Evolutionary conservation across 371 early-diverging fungal genomes (phyloP).

Genomic region (Mortierella sp.): DNA sequence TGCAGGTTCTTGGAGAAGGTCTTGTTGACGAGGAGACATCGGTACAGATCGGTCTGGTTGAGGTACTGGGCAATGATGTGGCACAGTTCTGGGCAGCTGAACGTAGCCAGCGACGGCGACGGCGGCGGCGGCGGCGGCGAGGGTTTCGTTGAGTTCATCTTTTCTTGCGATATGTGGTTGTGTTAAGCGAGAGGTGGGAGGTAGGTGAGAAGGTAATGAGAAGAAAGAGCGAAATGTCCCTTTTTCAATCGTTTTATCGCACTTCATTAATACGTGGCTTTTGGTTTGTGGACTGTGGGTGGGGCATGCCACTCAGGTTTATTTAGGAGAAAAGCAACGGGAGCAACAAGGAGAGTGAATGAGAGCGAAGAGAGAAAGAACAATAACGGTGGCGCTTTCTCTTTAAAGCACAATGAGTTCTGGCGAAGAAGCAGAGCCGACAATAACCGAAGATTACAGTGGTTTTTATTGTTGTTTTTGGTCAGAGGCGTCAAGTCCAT

Average conservation of each 20-base stretch:
- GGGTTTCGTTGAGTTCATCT: neutral
- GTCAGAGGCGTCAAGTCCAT: neutral
- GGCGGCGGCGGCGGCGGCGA: neutral
- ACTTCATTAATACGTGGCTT: no score
- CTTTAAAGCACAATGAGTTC: neutral
- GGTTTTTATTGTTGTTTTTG: neutral
- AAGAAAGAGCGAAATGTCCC: no score
- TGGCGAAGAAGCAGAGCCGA: neutral
- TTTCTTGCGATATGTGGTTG: neutral
- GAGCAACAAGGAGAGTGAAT: neutral
- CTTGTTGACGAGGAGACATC: conserved; percentile 5
- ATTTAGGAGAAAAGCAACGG: neutral
- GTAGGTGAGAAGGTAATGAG: no score
- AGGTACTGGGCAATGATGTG: neutral
- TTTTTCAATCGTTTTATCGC: no score
- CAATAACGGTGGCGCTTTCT: neutral
- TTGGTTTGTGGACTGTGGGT: no score
- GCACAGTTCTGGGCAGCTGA: neutral
- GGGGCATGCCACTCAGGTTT: neutral
- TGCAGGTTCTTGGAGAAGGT: neutral
- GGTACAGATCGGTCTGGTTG: neutral
- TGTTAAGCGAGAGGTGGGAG: neutral
- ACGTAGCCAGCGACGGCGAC: neutral
- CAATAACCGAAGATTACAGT: neutral
- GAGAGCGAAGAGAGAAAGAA: neutral